These are phyloP conservation scores for Cephalotrichum gorgonifer DNA, from an alignment of 2,329 filamentous ascomycete species.

Conservation along the genomic window DNA sequence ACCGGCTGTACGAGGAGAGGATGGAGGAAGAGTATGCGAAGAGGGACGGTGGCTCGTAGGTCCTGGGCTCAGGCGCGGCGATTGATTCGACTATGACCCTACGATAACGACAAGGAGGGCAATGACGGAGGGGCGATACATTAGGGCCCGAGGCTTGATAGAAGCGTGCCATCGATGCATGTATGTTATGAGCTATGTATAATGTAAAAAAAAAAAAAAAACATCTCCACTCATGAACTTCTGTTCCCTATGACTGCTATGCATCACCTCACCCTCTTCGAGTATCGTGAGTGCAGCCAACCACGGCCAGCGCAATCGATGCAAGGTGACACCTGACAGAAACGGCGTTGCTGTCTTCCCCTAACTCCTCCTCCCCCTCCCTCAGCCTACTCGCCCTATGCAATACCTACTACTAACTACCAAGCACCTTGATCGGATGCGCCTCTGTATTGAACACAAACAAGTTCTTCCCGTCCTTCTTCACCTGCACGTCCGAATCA, in stretches of 20 bases:
- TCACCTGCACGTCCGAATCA: conserved; percentile 45
- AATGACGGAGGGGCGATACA: too few relatives aligned
- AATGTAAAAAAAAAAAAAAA: too few relatives aligned
- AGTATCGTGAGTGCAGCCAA: neutral
- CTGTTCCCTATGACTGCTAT: neutral
- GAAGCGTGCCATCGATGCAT: neutral
- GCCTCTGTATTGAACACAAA: conserved; percentile 42
- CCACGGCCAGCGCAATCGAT: neutral
- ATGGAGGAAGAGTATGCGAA: conserved; percentile 49
- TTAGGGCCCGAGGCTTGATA: neutral
- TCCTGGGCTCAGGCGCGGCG: neutral
- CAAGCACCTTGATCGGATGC: conserved; percentile 24
- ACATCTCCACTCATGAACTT: neutral
- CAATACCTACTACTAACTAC: neutral
- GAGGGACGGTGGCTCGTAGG: conserved; percentile 37
- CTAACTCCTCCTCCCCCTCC: too few relatives aligned
- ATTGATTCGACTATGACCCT: neutral
- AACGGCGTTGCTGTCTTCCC: neutral
- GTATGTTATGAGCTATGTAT: conserved; percentile 3
- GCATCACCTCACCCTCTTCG: neutral
- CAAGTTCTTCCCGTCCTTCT: conserved; percentile 29
- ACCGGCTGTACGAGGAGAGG: conserved; percentile 37
- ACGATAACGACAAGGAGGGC: too few relatives aligned
- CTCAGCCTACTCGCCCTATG: too few relatives aligned
- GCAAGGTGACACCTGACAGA: neutral